Base-by-base conservation (phyloP, 129 eudicot species). In the Lactuca sativa region DNA sequence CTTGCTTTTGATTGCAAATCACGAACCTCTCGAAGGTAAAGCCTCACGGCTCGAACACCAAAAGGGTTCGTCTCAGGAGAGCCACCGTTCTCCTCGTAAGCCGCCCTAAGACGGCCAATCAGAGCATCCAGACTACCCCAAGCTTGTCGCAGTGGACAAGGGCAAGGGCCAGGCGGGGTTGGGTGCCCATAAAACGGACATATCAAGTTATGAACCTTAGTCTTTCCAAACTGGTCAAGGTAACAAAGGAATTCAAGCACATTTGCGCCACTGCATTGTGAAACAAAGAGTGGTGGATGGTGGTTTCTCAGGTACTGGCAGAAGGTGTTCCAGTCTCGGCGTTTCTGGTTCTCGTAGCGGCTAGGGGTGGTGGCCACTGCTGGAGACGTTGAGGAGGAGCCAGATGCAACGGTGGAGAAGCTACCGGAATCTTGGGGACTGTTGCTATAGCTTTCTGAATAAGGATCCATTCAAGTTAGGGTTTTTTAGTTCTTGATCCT, bases 81-180 rank as follows among this genome's bases (percentile, higher is more conserved):
- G 2, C 95, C 97, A 32, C 97, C 97, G 44, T 87, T 87, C 47
- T 90, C 97, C 64, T 90, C 97, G 21, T 78, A 87, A 6, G 97
- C 97, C 4, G 97, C 97, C 34, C 97, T 67, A 12, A 90, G 86
- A 0, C 97, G 82, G 51, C 97, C 97, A 7, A 90, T 72, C n/a
- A 90, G 83, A 3, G 97, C 97, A 59, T 90, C 97, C 30, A 90
- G 77, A 76, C 95, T 87, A 6, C 97, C 97, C 97, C 97, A 90
- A 4, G 97, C 97, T 72, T 90, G 97, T 30, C 84, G 68, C 6
- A 90, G 97, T 8, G 97, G 97, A 76, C 97, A 90, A 3, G 91
- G 89, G 51, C 97, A 90, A 7, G 97, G 91, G 18, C 83, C 95
- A 0, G 97, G 95, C 0, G 97, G 97, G 51, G 77, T 87, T 1